A percentile compares a stretch with the other conserved stretches of the same genome.
Evolutionary conservation across 1,139 yeast genomes (phyloP).

Genomic region (Hemisphaericaspora xylanilytica): DNA sequence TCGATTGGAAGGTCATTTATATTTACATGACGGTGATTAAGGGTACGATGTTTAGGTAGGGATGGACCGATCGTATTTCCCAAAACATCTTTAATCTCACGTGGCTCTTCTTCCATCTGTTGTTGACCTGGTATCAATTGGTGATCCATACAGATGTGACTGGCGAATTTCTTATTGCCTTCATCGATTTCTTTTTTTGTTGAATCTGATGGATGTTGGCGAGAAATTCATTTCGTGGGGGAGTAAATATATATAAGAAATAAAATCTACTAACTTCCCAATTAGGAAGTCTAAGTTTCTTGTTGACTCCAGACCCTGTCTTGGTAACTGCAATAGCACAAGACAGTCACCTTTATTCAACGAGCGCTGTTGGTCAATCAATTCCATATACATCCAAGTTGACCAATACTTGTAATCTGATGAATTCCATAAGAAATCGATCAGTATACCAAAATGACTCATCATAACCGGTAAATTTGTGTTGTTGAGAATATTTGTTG

Average conservation of each 20-base stretch:
- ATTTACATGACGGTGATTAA: constrained; percentile 2
- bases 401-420: no score
- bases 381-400: no score
- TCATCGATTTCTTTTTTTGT: neutral
- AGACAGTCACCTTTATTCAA: no score
- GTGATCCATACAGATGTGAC: constrained; percentile 2
- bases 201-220: no score
- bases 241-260: neutral
- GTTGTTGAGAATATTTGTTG: no score
- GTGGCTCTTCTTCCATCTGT: constrained; percentile 3
- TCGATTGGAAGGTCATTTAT: constrained; percentile 55
- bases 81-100: constrained; percentile 16
- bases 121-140: neutral
- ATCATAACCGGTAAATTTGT: no score
- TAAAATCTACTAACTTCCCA: neutral
- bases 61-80: constrained; percentile 18
- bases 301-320: no score
- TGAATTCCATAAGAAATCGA: no score
- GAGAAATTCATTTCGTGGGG: no score
- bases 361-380: no score
- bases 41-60: neutral
- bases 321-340: no score
- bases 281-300: constrained; percentile 7
- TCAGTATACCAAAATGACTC: no score
- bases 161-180: neutral